Evolutionary conservation across 2,329 filamentous ascomycete genomes (phyloP).

Genomic region (Paraphaeosphaeria minitans): DNA sequence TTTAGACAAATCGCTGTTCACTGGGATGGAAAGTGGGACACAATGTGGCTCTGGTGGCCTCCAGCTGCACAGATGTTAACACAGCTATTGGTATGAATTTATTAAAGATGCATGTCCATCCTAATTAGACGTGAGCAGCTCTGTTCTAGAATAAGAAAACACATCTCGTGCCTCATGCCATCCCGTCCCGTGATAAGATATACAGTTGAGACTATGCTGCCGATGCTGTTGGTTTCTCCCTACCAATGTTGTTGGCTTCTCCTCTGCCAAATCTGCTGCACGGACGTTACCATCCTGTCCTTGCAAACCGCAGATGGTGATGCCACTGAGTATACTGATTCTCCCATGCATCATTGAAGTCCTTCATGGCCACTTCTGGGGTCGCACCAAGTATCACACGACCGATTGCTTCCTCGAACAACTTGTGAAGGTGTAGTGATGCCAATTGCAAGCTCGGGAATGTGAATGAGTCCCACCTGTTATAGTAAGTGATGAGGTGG

Average conservation of each 20-base stretch:
- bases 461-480: constrained; percentile 9
- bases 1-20: no score
- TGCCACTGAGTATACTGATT: constrained; percentile 18
- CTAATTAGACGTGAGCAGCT: not conserved
- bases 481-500: constrained; percentile 18
- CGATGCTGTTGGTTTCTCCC: not conserved
- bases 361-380: constrained; percentile 35
- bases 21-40: no score
- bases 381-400: constrained; percentile 31
- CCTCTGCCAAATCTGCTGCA: not conserved
- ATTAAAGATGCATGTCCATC: not conserved
- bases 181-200: not conserved
- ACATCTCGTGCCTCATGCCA: not conserved
- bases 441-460: constrained; percentile 20
- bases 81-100: not conserved
- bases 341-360: constrained; percentile 32
- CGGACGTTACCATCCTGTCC: constrained; percentile 8
- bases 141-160: not conserved
- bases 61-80: not conserved
- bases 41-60: no score
- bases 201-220: not conserved
- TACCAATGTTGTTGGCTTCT: no score
- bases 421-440: constrained; percentile 28
- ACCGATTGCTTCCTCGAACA: constrained; percentile 36
- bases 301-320: constrained; percentile 13